Evolutionary conservation across 352 stramenopile genomes (phyloP), one percentile per base, ranked within the genome.

Genomic region (Hyaloperonospora brassicae): DNA sequence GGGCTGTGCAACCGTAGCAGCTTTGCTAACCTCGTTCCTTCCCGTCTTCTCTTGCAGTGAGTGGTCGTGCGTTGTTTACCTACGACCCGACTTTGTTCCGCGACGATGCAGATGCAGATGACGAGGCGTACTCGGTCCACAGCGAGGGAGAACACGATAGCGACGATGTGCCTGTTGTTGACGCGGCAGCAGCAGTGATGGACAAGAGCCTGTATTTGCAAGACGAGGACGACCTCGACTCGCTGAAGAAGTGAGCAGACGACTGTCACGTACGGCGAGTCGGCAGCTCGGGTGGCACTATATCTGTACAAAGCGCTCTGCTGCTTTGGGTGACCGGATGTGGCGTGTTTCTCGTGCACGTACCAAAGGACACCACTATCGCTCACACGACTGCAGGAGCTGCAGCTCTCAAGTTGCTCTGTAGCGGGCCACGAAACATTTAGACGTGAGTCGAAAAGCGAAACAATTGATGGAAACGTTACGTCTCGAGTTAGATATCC

Each of bases 81-180:
- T 95, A 73, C 71, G 86, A 96, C 58, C 82, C 88, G 27, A 89
- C 81, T 30, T 72, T 96, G 66, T 96, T 96, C 79, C 78, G 80
- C 49, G 87, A 96, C 68, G 87, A 96, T 43, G 87, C 87, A 24
- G 86, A 88, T 62, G 86, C 87, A 51, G 82, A 89, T 57, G 86
- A 93, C 27, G 83, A 95, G 50, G 65, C 69, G 45, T 93, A 95
- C 64, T 86, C 79, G 21, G 63, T 89, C 39, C 74, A 88, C 48
- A 77, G 79, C 31, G 61, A 76, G 14, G 65, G 83, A 5, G 66
- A 79, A 8, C 68, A 84, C 22, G 62, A 72, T 35, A 62, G 72
- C 6, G 62, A 84, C 1, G 65, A 79, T 0, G 70, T 60, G 14
- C 55, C 66, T 9, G 57, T 44, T 13, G 64, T 86, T 53, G 79